These are phyloP conservation scores for Phoenix dactylifera DNA, from an alignment of 176 grass and related monocot species.

Conservation along the genomic window DNA sequence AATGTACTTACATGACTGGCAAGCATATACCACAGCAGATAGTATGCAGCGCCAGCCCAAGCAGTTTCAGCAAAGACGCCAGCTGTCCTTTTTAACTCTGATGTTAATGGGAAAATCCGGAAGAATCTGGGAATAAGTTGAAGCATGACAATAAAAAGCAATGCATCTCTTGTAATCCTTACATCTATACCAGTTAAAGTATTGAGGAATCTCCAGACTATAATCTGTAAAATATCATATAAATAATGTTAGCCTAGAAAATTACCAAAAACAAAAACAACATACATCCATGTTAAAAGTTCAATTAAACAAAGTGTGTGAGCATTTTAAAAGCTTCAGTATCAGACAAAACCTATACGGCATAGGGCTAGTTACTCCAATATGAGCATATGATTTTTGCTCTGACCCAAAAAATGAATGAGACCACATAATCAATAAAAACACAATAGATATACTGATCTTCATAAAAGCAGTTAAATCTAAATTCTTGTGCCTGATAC, in stretches of 20 bases:
- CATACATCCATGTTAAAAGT: neutral
- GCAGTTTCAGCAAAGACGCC: conserved; percentile 93
- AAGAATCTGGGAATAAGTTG: conserved; percentile 76
- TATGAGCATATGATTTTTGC: too few relatives aligned
- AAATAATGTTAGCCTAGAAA: conserved; percentile 15
- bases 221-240: conserved; percentile 46
- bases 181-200: conserved; percentile 50
- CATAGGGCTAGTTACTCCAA: too few relatives aligned
- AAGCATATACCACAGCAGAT: conserved; percentile 94
- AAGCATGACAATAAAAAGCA: conserved; percentile 68
- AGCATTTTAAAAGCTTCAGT: too few relatives aligned
- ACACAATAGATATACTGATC: too few relatives aligned
- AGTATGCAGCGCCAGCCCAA: conserved; percentile 95
- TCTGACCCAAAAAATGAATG: too few relatives aligned
- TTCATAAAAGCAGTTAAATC: too few relatives aligned
- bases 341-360: too few relatives aligned
- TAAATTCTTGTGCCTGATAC: too few relatives aligned
- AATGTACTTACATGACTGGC: conserved; percentile 70
- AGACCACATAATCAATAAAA: too few relatives aligned
- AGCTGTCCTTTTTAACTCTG: conserved; percentile 75
- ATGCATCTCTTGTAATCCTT: conserved; percentile 44
- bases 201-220: conserved; percentile 73
- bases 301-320: too few relatives aligned
- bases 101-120: conserved; percentile 62
- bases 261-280: neutral